Conservation (phyloP, 331 rosid species). For the Pyrus hybrid region DNA sequence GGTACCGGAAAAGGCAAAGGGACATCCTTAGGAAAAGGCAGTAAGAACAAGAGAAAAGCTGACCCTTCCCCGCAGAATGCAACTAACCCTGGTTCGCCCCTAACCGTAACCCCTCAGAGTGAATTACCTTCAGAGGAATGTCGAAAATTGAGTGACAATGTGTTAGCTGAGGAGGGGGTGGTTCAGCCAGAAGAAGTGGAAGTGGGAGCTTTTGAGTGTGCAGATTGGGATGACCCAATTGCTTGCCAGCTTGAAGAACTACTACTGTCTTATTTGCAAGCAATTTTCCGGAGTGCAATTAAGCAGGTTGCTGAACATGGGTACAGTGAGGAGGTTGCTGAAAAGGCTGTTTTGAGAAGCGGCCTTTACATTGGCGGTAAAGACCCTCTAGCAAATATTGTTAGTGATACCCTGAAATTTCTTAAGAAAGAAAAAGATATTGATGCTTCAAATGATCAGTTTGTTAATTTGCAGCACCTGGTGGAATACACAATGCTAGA, state of each 20-base stretch:
- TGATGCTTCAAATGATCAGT: constrained; percentile 9
- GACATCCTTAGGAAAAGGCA: constrained; percentile 5
- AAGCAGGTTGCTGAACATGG: constrained; percentile 38
- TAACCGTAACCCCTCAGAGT: constrained; percentile 17
- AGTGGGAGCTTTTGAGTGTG: constrained; percentile 12
- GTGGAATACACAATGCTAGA: constrained; percentile 45
- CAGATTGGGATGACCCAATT: constrained; percentile 53
- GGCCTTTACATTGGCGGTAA: constrained; percentile 33
- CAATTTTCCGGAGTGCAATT: constrained; percentile 33
- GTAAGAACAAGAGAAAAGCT: constrained; percentile 31
- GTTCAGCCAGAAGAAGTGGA: constrained; percentile 15
- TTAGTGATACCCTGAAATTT: constrained; percentile 24
- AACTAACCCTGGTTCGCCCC: neutral
- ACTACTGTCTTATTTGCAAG: constrained; percentile 36
- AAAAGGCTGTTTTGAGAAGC: constrained; percentile 35
- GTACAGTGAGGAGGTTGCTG: constrained; percentile 29
- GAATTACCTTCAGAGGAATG: neutral
- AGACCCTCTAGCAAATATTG: constrained; percentile 37
- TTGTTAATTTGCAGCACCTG: constrained; percentile 39
- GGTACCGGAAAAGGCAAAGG: constrained; percentile 8
- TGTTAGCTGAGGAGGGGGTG: neutral
- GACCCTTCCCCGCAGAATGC: constrained; percentile 15
- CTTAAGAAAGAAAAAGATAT: constrained; percentile 16
- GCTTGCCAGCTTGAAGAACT: constrained; percentile 40
- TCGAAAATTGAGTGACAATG: constrained; percentile 4